These are phyloP conservation scores for Cladosporium sp. DNA, from an alignment of 2,329 filamentous ascomycete genomes.

Conservation along the genomic window DNA sequence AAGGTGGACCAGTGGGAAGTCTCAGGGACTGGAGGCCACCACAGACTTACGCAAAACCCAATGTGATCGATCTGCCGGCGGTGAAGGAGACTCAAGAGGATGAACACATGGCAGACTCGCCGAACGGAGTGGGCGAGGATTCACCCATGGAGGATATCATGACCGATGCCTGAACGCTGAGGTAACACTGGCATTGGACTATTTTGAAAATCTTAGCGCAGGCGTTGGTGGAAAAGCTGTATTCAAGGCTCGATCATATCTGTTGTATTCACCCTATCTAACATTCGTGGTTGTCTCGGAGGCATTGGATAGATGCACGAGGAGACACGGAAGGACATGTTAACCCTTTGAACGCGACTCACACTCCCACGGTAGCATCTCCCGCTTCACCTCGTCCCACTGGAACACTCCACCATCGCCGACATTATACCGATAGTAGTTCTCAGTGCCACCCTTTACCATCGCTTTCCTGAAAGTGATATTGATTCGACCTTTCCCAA, in stretches of 20 bases:
- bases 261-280: background rate
- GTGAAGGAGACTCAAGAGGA: conserved; percentile 2
- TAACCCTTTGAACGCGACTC: too few species aligned
- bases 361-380: conserved; percentile 44
- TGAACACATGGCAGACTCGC: conserved; percentile 8
- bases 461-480: conserved; percentile 75
- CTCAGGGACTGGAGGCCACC: conserved; percentile 63
- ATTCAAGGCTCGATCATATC: background rate
- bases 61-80: conserved; percentile 4
- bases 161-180: background rate
- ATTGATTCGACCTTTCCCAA: conserved; percentile 64
- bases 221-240: conserved; percentile 21
- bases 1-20: conserved; percentile 70
- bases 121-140: conserved; percentile 16
- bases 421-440: conserved; percentile 84
- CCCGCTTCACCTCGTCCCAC: conserved; percentile 61
- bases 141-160: conserved; percentile 14
- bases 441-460: conserved; percentile 71
- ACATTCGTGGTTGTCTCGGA: too few species aligned
- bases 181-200: background rate
- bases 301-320: too few species aligned
- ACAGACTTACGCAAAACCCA: conserved; percentile 9
- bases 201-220: conserved; percentile 20
- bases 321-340: too few species aligned
- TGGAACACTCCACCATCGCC: conserved; percentile 66